Evolutionary conservation across 2,329 filamentous ascomycete genomes (phyloP).

Genomic region (Neocucurbitaria cava): DNA sequence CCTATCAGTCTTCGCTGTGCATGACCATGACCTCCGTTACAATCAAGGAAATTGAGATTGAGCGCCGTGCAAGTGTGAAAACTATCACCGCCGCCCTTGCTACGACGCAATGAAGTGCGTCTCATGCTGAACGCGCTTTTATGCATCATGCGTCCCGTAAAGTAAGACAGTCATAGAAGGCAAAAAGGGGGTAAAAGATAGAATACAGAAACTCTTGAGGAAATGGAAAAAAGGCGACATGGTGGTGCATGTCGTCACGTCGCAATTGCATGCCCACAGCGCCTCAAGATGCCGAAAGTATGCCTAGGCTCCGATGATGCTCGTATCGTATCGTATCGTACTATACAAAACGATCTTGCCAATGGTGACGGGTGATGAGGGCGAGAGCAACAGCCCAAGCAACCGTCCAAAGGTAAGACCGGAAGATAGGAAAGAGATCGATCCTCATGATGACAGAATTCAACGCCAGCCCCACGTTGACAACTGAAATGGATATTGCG

Average conservation of each 20-base stretch:
- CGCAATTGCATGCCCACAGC: conserved; percentile 23
- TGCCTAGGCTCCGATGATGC: conserved; percentile 43
- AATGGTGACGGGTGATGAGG: conserved; percentile 10
- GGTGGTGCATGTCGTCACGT: conserved; percentile 12
- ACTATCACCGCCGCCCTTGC: conserved; percentile 5
- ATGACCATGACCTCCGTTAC: background rate
- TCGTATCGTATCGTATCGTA: conserved; percentile 45
- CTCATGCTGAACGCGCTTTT: conserved; percentile 25
- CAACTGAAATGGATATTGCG: conserved; percentile 30
- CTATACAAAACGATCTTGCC: conserved; percentile 45
- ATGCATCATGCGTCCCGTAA: conserved; percentile 18
- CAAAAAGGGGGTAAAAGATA: conserved; percentile 20
- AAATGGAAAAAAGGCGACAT: conserved; percentile 15
- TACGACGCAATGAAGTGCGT: conserved; percentile 5
- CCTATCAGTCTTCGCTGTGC: conserved; percentile 2
- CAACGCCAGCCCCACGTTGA: conserved; percentile 30
- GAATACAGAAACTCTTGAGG: conserved; percentile 24
- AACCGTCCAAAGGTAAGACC: conserved; percentile 25
- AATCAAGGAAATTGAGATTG: background rate
- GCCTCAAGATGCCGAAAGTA: conserved; percentile 39
- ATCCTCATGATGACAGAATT: conserved; percentile 24
- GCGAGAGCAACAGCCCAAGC: background rate
- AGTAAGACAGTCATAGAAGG: conserved; percentile 25
- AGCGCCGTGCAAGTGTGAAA: background rate
- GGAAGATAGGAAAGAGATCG: conserved; percentile 36